Base-by-base conservation (phyloP, 2,329 filamentous ascomycete genomes). In the Escovopsis sp. region DNA sequence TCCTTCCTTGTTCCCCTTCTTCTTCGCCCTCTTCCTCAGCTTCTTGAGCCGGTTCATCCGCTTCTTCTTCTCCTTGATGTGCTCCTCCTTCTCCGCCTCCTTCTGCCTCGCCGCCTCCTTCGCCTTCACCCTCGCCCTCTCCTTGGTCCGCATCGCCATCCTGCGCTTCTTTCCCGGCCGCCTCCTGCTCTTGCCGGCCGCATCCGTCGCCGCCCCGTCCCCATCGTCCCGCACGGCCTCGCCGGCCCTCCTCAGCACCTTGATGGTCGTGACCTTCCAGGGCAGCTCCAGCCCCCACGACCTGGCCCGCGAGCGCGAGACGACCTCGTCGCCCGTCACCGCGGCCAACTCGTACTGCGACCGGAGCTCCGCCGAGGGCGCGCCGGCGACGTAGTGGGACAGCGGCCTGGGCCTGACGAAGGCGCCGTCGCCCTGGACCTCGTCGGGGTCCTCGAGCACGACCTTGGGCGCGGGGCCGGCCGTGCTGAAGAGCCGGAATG, bases 21-120 rank as follows among this genome's bases (percentile, higher is more conserved):
- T 72, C 59, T 79, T 79, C 36, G 68, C 65, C 51, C 69, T 67
- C 52, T 68, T 65, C 56, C 74, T 72, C 46, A 77, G 50, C 61
- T 80, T 78, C 63, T 73, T 77, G 50, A 70, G 56, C 44, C 72
- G 59, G 50, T 80, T 80, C 48, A 76, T 54, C 49, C 73, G 65
- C 60, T 76, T 76, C 62, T 76, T 77, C 65, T 78, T 79, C 43
- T 77, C 73, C 50, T 64, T 67, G 28, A 77, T 49, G 39, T 70
- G 67, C 49, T 75, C 68, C 52, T 76, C 73, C 57, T 75, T 79
- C 15, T 64, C 62, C 47, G 62, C 48, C 39, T 59, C 50, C 43
- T 63, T 59, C 48, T 61, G 64, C 48, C 56, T 62, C 26, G 54
- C 59, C 4, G 54, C 58, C 44, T 64, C 54, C 28, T 63, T 62